Percentiles rank a stretch among this genome's conserved stretches.
phyloP scores from a whole-genome alignment of 352 stramenopile genomes.

The Phytophthora ramorum region DNA sequence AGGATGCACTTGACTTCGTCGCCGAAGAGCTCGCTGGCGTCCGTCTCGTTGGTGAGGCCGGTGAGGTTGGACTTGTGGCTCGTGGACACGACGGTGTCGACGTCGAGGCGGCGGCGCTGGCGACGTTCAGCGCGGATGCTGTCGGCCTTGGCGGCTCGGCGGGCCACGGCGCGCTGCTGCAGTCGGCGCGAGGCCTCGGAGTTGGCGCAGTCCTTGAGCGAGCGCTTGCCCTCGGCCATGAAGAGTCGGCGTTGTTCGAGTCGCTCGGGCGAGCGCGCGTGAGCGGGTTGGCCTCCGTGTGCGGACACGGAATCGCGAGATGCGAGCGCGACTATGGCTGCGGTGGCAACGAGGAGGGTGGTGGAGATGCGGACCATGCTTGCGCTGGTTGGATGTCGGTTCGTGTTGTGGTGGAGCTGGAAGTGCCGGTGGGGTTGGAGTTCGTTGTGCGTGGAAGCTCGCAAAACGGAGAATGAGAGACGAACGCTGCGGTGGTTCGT shows the following conservation, averaged over 20 bases:
- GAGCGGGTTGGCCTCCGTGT: constrained; percentile 4
- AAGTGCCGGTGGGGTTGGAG: too few relatives aligned
- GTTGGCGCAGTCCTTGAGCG: constrained; percentile 26
- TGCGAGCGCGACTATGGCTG: neutral
- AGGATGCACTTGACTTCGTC: constrained; percentile 31
- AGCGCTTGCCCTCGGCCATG: constrained; percentile 19
- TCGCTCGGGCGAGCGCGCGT: constrained; percentile 12
- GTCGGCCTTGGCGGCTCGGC: constrained; percentile 18
- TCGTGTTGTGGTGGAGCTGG: neutral
- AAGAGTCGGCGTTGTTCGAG: too few relatives aligned
- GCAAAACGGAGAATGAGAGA: constrained; percentile 17
- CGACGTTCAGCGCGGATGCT: constrained; percentile 17
- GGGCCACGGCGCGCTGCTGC: constrained; percentile 13
- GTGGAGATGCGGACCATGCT: constrained; percentile 18
- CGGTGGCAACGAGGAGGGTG: neutral
- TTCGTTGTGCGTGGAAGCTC: neutral
- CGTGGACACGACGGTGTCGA: constrained; percentile 22
- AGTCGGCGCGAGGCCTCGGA: too few relatives aligned
- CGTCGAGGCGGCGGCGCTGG: constrained; percentile 22
- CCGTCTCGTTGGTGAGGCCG: constrained; percentile 13
- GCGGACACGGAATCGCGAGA: constrained; percentile 2
- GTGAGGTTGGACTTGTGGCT: constrained; percentile 34
- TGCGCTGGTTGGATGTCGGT: too few relatives aligned
- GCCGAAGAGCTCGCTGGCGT: constrained; percentile 28
- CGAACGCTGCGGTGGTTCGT: too few relatives aligned